These are phyloP conservation scores for Cylindrotheca fusiformis DNA, from an alignment of 108 stramenopile species.

Conservation along the genomic window DNA sequence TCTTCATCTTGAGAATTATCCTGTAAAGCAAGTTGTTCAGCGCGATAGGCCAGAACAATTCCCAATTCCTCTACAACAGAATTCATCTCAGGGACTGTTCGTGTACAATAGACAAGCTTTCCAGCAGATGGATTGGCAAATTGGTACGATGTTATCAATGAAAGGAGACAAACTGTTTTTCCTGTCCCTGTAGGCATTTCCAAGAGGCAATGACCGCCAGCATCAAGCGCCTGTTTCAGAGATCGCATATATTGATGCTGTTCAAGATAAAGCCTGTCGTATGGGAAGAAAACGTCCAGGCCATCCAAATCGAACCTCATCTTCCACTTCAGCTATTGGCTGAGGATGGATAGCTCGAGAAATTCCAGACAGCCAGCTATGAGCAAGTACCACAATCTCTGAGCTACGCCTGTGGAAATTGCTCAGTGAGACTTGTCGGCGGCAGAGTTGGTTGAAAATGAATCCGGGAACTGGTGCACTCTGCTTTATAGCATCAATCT, in stretches of 20 bases:
- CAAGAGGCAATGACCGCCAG: constrained; percentile 94
- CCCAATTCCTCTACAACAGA: constrained; percentile 97
- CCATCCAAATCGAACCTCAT: constrained; percentile 96
- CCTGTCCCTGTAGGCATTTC: constrained; percentile 98
- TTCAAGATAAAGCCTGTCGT: constrained; percentile 94
- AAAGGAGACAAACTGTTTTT: constrained; percentile 86
- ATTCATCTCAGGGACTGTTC: constrained; percentile 99
- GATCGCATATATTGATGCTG: constrained; percentile 99
- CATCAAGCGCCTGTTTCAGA: constrained; percentile 96
- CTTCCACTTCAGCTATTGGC: too few relatives aligned
- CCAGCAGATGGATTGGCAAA: constrained; percentile 87
- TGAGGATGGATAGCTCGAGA: too few relatives aligned
- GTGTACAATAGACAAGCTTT: constrained; percentile 99
- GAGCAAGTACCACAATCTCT: too few relatives aligned
- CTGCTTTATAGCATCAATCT: too few relatives aligned
- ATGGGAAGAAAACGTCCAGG: constrained; percentile 99
- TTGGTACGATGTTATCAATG: constrained; percentile 97
- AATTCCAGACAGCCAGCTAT: too few relatives aligned
- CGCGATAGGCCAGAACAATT: constrained; percentile 87
- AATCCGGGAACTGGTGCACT: too few relatives aligned
- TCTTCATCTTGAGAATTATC: constrained; percentile 10
- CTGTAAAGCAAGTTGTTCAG: constrained; percentile 55
- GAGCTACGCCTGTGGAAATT: too few relatives aligned
- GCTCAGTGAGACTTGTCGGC: too few relatives aligned
- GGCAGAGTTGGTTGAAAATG: too few relatives aligned